Evolutionary conservation across 73 alveolate species (phyloP).

Genomic region (Stentor roeselii): DNA sequence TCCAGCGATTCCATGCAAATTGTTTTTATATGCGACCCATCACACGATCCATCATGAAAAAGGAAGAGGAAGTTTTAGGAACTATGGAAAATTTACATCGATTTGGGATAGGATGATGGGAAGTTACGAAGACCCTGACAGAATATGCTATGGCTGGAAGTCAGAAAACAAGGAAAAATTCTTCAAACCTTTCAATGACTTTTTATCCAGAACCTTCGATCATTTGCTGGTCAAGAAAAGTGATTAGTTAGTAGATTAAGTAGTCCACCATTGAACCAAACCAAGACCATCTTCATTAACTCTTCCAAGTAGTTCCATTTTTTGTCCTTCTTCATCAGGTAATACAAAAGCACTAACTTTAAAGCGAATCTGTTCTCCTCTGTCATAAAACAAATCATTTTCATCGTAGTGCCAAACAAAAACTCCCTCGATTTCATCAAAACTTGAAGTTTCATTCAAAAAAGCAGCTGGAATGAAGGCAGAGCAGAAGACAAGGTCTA

Average conservation of each 20-base stretch:
- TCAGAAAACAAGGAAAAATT: neutral
- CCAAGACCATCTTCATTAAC: conserved; percentile 23
- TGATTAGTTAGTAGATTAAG: neutral
- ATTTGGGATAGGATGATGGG: conserved; percentile 62
- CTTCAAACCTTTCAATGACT: conserved; percentile 20
- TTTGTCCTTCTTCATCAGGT: neutral
- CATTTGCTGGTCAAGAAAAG: neutral
- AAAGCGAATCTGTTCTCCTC: neutral
- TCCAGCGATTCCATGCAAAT: conserved; percentile 54
- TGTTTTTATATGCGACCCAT: conserved; percentile 50
- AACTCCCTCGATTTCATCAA: conserved; percentile 18
- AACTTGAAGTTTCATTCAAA: neutral
- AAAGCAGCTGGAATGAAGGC: conserved; percentile 18
- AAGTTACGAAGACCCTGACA: conserved; percentile 54
- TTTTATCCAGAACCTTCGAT: neutral
- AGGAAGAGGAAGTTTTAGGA: conserved; percentile 47
- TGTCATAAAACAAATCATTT: conserved; percentile 3
- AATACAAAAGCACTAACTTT: conserved; percentile 5
- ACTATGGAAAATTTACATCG: conserved; percentile 56
- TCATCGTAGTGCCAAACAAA: conserved; percentile 26
- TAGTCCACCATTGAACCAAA: conserved; percentile 6
- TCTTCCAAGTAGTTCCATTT: neutral
- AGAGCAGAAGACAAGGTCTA: neutral
- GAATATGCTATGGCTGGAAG: conserved; percentile 41
- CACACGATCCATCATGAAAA: conserved; percentile 53